Evolutionary conservation across 1,284 basidiomycete genomes (phyloP), one percentile per base, ranked within the genome.

Genomic region (Athelia psychrophila): DNA sequence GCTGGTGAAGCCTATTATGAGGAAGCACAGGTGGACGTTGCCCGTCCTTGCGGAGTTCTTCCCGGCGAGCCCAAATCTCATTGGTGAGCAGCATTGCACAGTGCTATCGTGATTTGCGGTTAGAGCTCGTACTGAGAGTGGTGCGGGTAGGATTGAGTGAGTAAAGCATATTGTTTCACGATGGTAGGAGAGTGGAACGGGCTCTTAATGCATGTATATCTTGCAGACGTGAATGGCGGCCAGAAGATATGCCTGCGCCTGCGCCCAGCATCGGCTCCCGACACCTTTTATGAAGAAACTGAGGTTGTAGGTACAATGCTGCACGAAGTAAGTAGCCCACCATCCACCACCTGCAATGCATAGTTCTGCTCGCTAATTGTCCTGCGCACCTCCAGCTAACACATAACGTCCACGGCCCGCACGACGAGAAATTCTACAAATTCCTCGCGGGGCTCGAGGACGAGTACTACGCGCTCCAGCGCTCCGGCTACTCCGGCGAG

Each of bases 1-100:
- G 15, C 76, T 91, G 49, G 91, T 94, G 44, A 93, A 93, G 66
- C 93, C 93, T 3, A 91, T 95, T 59, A 95, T 95, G 93, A 75
- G 83, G 54, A 91, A 87, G 59, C 85, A 86, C 58, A 71, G 72
- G 5, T 95, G 92, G 92, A 75, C 79, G 30, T 75, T 96, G 8
- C 91, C 91, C n/a, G 77, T 82, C 0, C 79, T 95, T 15, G 77
- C 86, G 13, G 93, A 96, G 66, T 95, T 95, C 75, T 88, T 91
- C 58, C 93, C 93, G 1, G 78, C 84, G 12, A 81, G 83, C 52
- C 79, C 84, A 0, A 83, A 79, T 60, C 71, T 95, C 16, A 71
- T 94, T 32, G 93, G 91, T 87, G 60, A 64, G 84, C 64, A 23
- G 19, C 19, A n/a, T 23, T 42, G 13, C n/a, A 30, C 38, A 12